These are phyloP conservation scores for Theobroma cacao DNA, from an alignment of 345 rosid species.

Conservation along the genomic window DNA sequence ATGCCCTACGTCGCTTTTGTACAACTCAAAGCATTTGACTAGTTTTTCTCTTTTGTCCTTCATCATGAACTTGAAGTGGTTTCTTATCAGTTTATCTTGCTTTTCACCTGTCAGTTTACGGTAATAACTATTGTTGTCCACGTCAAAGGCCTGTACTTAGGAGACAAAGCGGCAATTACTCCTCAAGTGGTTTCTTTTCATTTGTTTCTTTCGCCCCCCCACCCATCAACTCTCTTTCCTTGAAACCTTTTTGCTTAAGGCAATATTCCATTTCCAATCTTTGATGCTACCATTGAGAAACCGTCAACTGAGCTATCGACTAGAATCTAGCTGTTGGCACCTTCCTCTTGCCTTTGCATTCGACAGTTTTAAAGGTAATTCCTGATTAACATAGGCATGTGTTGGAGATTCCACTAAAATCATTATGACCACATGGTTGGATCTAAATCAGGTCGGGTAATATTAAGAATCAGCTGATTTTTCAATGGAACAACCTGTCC, in stretches of 20 bases:
- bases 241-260: background rate
- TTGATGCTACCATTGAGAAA: background rate
- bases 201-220: background rate
- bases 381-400: background rate
- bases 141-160: constrained; percentile 11
- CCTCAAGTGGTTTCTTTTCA: background rate
- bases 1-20: background rate
- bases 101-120: background rate
- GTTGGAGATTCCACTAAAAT: constrained; percentile 1
- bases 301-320: background rate
- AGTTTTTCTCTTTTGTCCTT: background rate
- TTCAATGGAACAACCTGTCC: background rate
- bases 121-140: background rate
- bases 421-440: constrained; percentile 5
- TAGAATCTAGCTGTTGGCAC: background rate
- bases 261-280: background rate
- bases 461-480: background rate
- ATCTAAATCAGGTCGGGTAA: constrained; percentile 13
- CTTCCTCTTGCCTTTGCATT: background rate
- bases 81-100: background rate
- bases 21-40: background rate
- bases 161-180: background rate
- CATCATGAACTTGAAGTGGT: background rate
- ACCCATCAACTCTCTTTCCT: background rate
- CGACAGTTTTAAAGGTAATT: background rate